Conservation (phyloP, 805 yeast genomes). For the Metschnikowia henanensis region DNA sequence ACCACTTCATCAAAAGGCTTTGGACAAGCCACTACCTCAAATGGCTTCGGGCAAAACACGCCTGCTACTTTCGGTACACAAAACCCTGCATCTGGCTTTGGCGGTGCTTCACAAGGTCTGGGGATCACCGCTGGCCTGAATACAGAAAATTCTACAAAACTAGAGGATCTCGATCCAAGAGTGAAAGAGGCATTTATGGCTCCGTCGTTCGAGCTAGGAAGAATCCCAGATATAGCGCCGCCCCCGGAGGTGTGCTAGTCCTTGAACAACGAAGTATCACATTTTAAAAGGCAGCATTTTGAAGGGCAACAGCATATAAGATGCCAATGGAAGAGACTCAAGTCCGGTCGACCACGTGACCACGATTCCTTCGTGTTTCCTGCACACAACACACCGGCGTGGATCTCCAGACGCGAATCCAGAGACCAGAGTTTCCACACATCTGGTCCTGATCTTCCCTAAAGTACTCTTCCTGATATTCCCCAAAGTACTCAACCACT, state of each 20-base stretch:
- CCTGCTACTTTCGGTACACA: constrained; percentile 2
- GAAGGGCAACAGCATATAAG: no score
- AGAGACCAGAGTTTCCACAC: no score
- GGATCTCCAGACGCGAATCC: no score
- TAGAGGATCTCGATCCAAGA: constrained; percentile 41
- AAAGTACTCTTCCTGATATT: not conserved
- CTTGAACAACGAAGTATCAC: not conserved
- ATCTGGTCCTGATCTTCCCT: no score
- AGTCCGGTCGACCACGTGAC: no score
- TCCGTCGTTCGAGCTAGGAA: constrained; percentile 52
- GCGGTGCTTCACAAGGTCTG: not conserved
- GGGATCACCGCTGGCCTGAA: not conserved
- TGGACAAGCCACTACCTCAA: no score
- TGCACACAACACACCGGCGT: no score
- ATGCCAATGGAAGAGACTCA: no score
- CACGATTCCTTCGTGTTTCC: no score
- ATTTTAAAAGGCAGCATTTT: not conserved
- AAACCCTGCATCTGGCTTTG: not conserved
- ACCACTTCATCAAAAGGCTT: no score
- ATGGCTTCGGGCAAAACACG: no score
- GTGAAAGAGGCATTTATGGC: constrained; percentile 50
- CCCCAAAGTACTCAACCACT: not conserved
- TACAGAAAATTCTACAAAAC: not conserved
- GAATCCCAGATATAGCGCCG: constrained; percentile 73
- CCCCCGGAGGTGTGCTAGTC: constrained; percentile 43